Base-by-base conservation (phyloP, 1,284 basidiomycete species). In the Exobasidium rhododendri region DNA sequence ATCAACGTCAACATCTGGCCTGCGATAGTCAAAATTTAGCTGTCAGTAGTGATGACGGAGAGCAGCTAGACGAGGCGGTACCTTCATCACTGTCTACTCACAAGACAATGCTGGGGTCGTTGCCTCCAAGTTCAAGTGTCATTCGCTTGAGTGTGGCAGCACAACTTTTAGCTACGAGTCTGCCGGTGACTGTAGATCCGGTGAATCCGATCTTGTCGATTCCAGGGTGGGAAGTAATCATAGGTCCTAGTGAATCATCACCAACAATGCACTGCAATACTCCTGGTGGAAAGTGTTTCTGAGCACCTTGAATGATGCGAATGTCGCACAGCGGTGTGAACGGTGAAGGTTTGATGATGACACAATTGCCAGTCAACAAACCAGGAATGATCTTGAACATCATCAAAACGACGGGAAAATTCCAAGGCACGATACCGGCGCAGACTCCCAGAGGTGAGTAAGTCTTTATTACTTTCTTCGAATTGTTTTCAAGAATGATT, bases 321-420 rank as follows among this genome's bases (percentile, higher is more conserved):
- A 70, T 62, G 53, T 64, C 63, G 31, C 61, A 66, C 13, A 70
- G 61, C 26, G 69, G 69, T 11, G 69, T 70, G 60, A 69, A 69
- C 28, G 67, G 67, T 26, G 64, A 64, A 11, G 69, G 67, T 59
- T 70, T 70, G 67, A 70, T 61, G 65, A 70, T 67, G 58, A 69
- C 63, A 28, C 51, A 53, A 60, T 70, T 70, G 10, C 69, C 69
- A 22, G 69, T 70, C 28, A 67, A 29, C 32, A 70, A 5, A 10
- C 60, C 67, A 40, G 66, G 67, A 0, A 58, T 40, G 22, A 69
- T 61, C 61, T 70, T 70, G 64, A 60, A 69, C 13, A 66, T 51
- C 59, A 65, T 63, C 22, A 70, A 65, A 1, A 70, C n/a, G 20
- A 55, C 29, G 26, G 69, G 69, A 55, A 69, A 70, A 61, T 68